phyloP scores from a whole-genome alignment of 1,284 basidiomycete species.

The Fistulinella staudtii region DNA sequence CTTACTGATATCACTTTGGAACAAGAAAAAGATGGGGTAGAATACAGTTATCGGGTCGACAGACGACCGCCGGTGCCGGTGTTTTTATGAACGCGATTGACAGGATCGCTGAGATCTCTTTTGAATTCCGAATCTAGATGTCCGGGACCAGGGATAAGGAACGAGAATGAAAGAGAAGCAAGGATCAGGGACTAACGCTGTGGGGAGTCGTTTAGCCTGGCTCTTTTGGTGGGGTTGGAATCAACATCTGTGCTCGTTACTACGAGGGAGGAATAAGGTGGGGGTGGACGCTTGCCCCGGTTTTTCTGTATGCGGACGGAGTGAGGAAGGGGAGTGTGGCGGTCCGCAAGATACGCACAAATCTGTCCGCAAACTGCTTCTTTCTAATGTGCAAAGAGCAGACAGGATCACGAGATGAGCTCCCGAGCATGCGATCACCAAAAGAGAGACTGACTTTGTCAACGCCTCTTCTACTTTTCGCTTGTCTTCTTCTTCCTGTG shows the following conservation, averaged over 20 bases:
- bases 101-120: too few relatives aligned
- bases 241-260: slow-evolving; percentile 32
- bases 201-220: slow-evolving; percentile 28
- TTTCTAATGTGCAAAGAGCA: slow-evolving; percentile 41
- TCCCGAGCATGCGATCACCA: not conserved
- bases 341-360: slow-evolving; percentile 43
- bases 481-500: slow-evolving; percentile 57
- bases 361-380: slow-evolving; percentile 55
- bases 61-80: too few relatives aligned
- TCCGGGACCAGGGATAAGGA: too few relatives aligned
- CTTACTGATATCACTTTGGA: too few relatives aligned
- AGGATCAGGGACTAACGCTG: slow-evolving; percentile 31
- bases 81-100: too few relatives aligned
- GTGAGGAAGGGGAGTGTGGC: not conserved
- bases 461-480: slow-evolving; percentile 49
- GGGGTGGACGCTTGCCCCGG: slow-evolving; percentile 53
- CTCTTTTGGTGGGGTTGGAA: slow-evolving; percentile 37
- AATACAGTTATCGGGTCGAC: too few relatives aligned
- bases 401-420: not conserved
- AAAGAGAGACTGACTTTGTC: slow-evolving; percentile 36
- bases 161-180: not conserved
- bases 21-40: too few relatives aligned
- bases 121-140: too few relatives aligned
- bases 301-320: slow-evolving; percentile 44
- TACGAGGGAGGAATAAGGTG: slow-evolving; percentile 36